phyloP scores from a whole-genome alignment of 2,329 filamentous ascomycete genomes.

The Fusarium secorum region DNA sequence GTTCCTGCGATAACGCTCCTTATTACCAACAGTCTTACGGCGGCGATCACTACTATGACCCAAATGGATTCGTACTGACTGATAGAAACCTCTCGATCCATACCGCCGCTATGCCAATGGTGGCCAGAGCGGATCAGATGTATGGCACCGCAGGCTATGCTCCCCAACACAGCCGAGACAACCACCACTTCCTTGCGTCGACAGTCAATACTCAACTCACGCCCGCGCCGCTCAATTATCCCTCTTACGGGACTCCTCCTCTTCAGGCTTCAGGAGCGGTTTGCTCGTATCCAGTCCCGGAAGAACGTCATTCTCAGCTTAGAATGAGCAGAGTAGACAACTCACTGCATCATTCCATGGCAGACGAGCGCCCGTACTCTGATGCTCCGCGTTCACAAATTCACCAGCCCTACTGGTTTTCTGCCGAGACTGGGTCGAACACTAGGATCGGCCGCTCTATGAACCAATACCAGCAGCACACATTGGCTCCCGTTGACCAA shows the following conservation, averaged over 20 bases:
- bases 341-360: not conserved
- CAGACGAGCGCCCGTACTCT: not conserved
- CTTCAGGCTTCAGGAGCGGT: not conserved
- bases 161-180: not conserved
- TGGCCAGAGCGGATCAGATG: not conserved
- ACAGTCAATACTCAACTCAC: not conserved
- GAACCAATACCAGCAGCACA: constrained; percentile 15
- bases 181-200: not conserved
- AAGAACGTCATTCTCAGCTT: not conserved
- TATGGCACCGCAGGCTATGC: not conserved
- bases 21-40: not conserved
- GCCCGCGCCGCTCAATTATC: not conserved
- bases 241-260: not conserved
- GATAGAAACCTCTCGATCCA: constrained; percentile 1
- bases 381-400: constrained; percentile 3
- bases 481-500: not conserved
- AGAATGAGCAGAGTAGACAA: not conserved
- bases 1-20: constrained; percentile 18
- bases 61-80: constrained; percentile 14
- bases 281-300: not conserved
- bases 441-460: constrained; percentile 15
- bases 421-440: constrained; percentile 13
- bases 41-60: not conserved
- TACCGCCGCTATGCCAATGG: not conserved
- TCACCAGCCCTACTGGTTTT: constrained; percentile 19